Conservation (phyloP, 1,139 yeast species). For the Hyphopichia khmerensis region DNA sequence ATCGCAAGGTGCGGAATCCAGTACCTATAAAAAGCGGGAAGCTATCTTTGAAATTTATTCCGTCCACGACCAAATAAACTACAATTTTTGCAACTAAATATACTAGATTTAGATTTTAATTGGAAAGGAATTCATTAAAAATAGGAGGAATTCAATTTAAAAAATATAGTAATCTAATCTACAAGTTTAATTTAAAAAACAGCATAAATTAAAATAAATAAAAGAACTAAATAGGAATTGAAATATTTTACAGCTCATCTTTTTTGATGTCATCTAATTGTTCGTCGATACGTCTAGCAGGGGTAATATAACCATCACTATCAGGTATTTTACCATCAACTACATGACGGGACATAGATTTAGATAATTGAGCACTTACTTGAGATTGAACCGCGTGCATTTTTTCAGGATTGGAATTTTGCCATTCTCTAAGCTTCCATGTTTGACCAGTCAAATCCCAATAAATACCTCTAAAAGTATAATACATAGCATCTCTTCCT, state of each 20-base stretch:
- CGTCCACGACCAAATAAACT: too few species aligned
- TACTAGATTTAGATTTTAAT: too few species aligned
- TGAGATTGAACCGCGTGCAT: constrained; percentile 68
- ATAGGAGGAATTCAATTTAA: too few species aligned
- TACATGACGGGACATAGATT: constrained; percentile 15
- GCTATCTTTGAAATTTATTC: too few species aligned
- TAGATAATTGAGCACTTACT: constrained; percentile 39
- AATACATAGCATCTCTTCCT: constrained; percentile 62
- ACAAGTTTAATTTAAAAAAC: too few species aligned
- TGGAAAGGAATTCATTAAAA: too few species aligned
- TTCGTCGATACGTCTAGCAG: constrained; percentile 23
- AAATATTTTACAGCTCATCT: constrained; percentile 5
- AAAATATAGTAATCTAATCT: too few species aligned
- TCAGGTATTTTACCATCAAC: constrained; percentile 29
- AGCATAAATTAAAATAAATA: background rate
- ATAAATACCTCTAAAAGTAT: constrained; percentile 70
- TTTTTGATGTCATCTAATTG: constrained; percentile 22
- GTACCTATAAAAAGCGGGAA: too few species aligned
- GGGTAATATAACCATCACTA: constrained; percentile 20
- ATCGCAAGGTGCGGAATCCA: background rate
- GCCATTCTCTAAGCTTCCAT: constrained; percentile 72
- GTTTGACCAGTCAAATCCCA: constrained; percentile 83
- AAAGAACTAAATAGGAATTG: background rate
- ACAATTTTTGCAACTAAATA: too few species aligned
- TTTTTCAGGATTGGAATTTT: constrained; percentile 63